These are phyloP conservation scores for Diaporthe nobilis DNA, from an alignment of 2,329 filamentous ascomycete genomes.

Conservation along the genomic window DNA sequence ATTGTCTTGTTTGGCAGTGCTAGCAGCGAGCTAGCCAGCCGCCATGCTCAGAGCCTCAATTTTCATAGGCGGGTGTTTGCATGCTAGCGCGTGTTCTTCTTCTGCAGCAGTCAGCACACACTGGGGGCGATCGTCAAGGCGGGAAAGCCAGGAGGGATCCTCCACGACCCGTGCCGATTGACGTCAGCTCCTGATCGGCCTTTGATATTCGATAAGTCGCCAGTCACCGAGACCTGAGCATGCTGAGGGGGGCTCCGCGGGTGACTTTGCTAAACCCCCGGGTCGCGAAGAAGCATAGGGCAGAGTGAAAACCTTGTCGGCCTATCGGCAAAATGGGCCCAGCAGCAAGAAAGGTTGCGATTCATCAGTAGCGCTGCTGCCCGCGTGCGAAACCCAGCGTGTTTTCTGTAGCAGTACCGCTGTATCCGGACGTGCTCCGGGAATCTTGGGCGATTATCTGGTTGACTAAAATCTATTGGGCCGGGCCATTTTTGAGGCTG, in stretches of 20 bases:
- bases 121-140: conserved; percentile 27
- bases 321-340: conserved; percentile 13
- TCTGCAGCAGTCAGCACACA: conserved; percentile 35
- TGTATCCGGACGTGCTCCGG: conserved; percentile 14
- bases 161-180: conserved; percentile 32
- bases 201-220: conserved; percentile 6
- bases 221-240: conserved; percentile 1
- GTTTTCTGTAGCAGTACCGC: conserved; percentile 5
- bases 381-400: neutral
- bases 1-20: conserved; percentile 37
- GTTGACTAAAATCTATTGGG: conserved; percentile 30
- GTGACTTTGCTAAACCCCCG: neutral
- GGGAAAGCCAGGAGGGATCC: conserved; percentile 7
- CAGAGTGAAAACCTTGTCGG: conserved; percentile 16
- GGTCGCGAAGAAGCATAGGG: conserved; percentile 2
- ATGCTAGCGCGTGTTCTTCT: conserved; percentile 28
- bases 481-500: conserved; percentile 36
- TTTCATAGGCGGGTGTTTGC: conserved; percentile 36
- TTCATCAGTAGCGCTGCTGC: neutral
- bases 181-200: conserved; percentile 24
- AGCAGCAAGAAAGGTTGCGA: conserved; percentile 1
- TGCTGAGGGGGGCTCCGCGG: neutral
- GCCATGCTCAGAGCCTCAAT: conserved; percentile 38
- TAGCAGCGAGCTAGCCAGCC: conserved; percentile 35
- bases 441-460: conserved; percentile 6